These are phyloP conservation scores for Trypanosoma grayi DNA, from an alignment of 208 protist genomes.

Conservation along the genomic window DNA sequence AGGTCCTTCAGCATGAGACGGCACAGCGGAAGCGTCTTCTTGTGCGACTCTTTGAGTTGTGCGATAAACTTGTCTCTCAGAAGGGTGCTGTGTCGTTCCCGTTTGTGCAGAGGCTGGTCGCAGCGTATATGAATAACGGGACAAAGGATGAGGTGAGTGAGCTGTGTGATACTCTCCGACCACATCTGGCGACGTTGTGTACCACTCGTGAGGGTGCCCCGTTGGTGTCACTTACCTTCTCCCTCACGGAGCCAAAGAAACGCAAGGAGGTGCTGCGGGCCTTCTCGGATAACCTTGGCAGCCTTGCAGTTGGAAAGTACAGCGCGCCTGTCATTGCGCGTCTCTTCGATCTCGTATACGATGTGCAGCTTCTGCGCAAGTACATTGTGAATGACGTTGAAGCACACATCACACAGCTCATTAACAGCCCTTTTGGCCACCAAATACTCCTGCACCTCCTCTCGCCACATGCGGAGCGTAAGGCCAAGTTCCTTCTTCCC, in stretches of 20 bases:
- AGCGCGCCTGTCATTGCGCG: conserved; percentile 80
- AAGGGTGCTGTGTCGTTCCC: conserved; percentile 80
- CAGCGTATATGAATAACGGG: conserved; percentile 60
- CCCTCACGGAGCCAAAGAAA: conserved; percentile 75
- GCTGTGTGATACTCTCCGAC: conserved; percentile 80
- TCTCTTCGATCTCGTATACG: conserved; percentile 86
- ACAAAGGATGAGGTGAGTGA: conserved; percentile 83
- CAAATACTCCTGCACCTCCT: conserved; percentile 85
- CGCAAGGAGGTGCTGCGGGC: conserved; percentile 77
- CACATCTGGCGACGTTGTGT: conserved; percentile 64
- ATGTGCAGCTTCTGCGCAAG: conserved; percentile 81
- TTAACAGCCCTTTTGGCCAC: conserved; percentile 86
- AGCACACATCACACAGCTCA: conserved; percentile 59
- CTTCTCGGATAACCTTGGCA: conserved; percentile 65
- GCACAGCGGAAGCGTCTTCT: conserved; percentile 73
- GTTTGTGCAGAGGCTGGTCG: conserved; percentile 84
- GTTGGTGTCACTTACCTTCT: conserved; percentile 79
- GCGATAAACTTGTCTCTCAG: conserved; percentile 88
- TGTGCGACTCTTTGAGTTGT: conserved; percentile 76
- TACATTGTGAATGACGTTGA: conserved; percentile 71
- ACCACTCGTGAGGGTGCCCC: conserved; percentile 69
- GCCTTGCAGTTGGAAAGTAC: conserved; percentile 78
- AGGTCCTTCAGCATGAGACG: conserved; percentile 57
- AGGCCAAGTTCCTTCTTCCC: conserved; percentile 66
- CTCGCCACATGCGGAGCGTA: conserved; percentile 65